Percentiles rank a stretch among this genome's conserved stretches.
phyloP scores from a whole-genome alignment of 352 stramenopile genomes.

The Blastocystis sp. region DNA sequence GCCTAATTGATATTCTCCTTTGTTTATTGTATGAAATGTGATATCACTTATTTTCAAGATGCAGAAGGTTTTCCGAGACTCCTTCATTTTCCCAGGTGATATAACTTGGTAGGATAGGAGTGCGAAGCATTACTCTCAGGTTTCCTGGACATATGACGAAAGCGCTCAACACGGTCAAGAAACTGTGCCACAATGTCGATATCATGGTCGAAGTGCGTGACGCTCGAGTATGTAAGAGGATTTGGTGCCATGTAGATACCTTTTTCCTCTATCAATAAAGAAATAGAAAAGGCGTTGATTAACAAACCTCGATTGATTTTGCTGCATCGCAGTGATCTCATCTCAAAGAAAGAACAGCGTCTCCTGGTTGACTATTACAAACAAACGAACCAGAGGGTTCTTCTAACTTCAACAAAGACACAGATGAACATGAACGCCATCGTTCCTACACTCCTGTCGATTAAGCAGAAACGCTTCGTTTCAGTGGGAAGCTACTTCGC shows the following conservation, averaged over 20 bases:
- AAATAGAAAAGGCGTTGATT: not conserved
- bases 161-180: constrained; percentile 48
- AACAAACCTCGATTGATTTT: constrained; percentile 30
- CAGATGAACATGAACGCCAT: constrained; percentile 44
- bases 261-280: constrained; percentile 10
- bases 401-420: constrained; percentile 26
- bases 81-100: constrained; percentile 31
- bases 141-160: constrained; percentile 60
- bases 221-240: not conserved
- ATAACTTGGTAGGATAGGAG: not conserved
- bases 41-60: not conserved
- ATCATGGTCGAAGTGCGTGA: constrained; percentile 60
- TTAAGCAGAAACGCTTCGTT: not conserved
- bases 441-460: not conserved
- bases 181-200: constrained; percentile 27
- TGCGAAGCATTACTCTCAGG: not conserved
- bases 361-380: not conserved
- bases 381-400: not conserved
- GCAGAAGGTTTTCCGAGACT: constrained; percentile 2
- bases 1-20: too few species aligned
- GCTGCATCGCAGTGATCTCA: constrained; percentile 31
- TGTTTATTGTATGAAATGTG: too few species aligned
- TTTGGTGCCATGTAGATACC: not conserved
- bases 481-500: constrained; percentile 54
- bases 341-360: constrained; percentile 13